These are phyloP conservation scores for Digitaria exilis DNA, from an alignment of 202 grass and related monocot genomes.

Conservation along the genomic window DNA sequence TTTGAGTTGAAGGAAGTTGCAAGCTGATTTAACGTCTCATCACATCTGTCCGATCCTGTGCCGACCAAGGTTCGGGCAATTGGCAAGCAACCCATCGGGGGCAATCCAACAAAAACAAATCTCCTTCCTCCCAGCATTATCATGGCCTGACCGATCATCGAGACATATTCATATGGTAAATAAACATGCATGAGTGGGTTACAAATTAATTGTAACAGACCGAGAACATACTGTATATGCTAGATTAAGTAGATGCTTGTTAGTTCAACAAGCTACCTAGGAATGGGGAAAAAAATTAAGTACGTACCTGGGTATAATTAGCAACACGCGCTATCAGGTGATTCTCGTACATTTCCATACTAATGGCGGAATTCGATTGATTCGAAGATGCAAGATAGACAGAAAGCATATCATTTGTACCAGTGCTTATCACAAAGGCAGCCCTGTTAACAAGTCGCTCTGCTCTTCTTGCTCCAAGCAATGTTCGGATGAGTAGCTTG, in stretches of 20 bases:
- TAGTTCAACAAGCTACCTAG: neutral
- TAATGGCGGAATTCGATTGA: slow-evolving; percentile 22
- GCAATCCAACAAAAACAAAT: slow-evolving; percentile 60
- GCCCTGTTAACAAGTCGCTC: slow-evolving; percentile 60
- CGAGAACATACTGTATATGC: neutral
- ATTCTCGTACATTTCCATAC: slow-evolving; percentile 47
- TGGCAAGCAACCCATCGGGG: slow-evolving; percentile 62
- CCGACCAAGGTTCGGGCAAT: slow-evolving; percentile 55
- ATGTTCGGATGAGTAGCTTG: slow-evolving; percentile 45
- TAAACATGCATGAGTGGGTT: too few species aligned
- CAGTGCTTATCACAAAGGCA: slow-evolving; percentile 59
- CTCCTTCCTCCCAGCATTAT: slow-evolving; percentile 60
- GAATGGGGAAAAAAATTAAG: neutral
- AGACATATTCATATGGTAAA: neutral
- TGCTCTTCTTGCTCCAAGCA: slow-evolving; percentile 51
- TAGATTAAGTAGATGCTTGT: neutral
- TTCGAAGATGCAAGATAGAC: slow-evolving; percentile 39
- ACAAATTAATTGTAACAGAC: neutral
- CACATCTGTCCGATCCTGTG: slow-evolving; percentile 46
- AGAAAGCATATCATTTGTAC: slow-evolving; percentile 61
- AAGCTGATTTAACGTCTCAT: slow-evolving; percentile 49
- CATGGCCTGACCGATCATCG: slow-evolving; percentile 57
- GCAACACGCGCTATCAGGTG: slow-evolving; percentile 47
- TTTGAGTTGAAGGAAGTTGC: slow-evolving; percentile 68
- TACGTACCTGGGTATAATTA: slow-evolving; percentile 60